Conservation (phyloP, 164 flowering plant species). For the Annona cherimola region DNA sequence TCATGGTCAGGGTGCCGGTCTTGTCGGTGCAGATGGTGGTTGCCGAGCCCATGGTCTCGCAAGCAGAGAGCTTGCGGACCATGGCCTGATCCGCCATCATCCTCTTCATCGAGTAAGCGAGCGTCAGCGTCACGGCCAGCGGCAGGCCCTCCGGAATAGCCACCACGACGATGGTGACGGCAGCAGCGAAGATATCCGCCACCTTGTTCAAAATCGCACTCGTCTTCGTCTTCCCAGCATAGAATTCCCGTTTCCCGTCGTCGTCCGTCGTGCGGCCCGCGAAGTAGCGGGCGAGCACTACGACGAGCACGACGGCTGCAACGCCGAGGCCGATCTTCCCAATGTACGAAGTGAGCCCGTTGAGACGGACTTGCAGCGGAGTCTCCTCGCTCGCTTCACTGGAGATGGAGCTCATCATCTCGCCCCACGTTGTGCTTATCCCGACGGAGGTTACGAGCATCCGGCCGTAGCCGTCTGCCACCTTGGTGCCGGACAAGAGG, state of each 20-base stretch:
- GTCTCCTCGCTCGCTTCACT: constrained; percentile 39
- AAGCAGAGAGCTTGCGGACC: constrained; percentile 33
- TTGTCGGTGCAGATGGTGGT: constrained; percentile 34
- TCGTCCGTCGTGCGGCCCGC: constrained; percentile 34
- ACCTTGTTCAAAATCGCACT: constrained; percentile 30
- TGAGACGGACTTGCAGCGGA: constrained; percentile 52
- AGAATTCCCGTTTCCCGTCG: constrained; percentile 36
- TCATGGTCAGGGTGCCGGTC: constrained; percentile 53
- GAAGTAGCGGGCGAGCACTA: constrained; percentile 30
- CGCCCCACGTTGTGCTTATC: constrained; percentile 37
- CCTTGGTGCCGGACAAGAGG: constrained; percentile 35
- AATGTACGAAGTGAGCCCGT: constrained; percentile 47
- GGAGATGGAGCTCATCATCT: constrained; percentile 55
- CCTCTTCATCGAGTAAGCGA: constrained; percentile 41
- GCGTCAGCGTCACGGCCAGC: constrained; percentile 32
- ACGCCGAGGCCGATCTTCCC: constrained; percentile 52
- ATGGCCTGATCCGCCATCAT: constrained; percentile 38
- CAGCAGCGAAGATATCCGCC: constrained; percentile 26
- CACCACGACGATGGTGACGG: constrained; percentile 38
- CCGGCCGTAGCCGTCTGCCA: constrained; percentile 38
- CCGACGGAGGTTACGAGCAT: constrained; percentile 51
- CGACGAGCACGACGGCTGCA: constrained; percentile 38
- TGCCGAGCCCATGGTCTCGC: constrained; percentile 38
- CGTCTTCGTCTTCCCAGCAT: constrained; percentile 28
- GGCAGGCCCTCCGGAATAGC: constrained; percentile 43